Base-by-base conservation (phyloP, 1,139 yeast genomes). In the Diutina ranongensis region DNA sequence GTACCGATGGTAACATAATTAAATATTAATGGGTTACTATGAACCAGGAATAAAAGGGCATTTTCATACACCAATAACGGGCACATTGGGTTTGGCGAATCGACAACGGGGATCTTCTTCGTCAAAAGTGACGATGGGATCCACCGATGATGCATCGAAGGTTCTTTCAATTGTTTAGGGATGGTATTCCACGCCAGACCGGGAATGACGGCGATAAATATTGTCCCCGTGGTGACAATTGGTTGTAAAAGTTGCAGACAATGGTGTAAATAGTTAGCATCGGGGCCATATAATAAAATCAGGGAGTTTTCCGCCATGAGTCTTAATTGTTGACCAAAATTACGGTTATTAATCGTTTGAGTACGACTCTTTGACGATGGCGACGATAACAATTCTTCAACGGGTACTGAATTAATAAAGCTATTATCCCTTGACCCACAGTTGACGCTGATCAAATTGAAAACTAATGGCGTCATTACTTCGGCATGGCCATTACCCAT, bases 21-120 rank as follows among this genome's bases (percentile, higher is more conserved):
- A 22, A 38, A 38, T 22, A 38, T 8, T 5, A 31, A 32, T 5
- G 16, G 33, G 4, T 12, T 22, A 15, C 20, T 16, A 16, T 38
- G 42, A 7, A 38, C 31, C 20, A 25, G 31, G 25, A 38, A 38
- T n/a, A 38, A 15, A n/a, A 38, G 20, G 3, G 42, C 42, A n/a
- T 38, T 31, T 10, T 38, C 42, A 22, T 38, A 38, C 5, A 27
- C 42, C 16, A 38, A 10, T 5, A 38, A 27, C 4, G 42, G 42
- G 13, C 42, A 38, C 5, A 22, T 18, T 35, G 40, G 40, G 28
- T 20, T 20, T 3, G 35, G 35, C 10, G 35, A 20, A 25, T 25
- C 28, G 5, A 25, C 10, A 5, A 25, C 9, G 5, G 5, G 9
- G 10, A 25, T 25, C 13, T 19, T 13, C 13, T 35, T 35, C 2